Evolutionary conservation across 805 yeast genomes (phyloP).

Genomic region (Isabelozyma heimii): DNA sequence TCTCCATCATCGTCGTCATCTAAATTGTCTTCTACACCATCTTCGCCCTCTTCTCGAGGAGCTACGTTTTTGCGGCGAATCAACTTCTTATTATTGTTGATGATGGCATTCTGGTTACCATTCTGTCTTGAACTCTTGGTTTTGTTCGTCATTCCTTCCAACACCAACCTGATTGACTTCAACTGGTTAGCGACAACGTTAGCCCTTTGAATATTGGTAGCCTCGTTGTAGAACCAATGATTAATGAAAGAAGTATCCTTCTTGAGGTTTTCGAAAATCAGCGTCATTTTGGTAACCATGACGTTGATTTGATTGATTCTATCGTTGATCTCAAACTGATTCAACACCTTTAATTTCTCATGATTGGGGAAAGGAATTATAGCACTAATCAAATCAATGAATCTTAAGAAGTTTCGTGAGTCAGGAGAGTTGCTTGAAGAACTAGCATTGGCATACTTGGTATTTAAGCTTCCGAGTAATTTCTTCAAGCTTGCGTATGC

Average conservation of each 20-base stretch:
- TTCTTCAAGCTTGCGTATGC: constrained; percentile 43
- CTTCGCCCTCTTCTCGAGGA: not conserved
- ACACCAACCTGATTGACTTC: constrained; percentile 46
- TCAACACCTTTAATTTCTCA: constrained; percentile 40
- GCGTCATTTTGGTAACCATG: constrained; percentile 32
- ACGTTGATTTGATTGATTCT: constrained; percentile 29
- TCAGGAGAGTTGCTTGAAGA: constrained; percentile 13
- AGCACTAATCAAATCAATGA: constrained; percentile 47
- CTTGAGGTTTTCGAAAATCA: constrained; percentile 34
- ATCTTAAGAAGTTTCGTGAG: constrained; percentile 23
- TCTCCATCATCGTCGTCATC: constrained; percentile 47
- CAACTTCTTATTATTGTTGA: constrained; percentile 10
- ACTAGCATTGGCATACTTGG: constrained; percentile 7
- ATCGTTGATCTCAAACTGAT: constrained; percentile 24
- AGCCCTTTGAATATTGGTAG: constrained; percentile 51
- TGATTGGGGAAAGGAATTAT: constrained; percentile 49
- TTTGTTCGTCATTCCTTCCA: constrained; percentile 44
- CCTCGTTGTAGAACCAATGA: constrained; percentile 48
- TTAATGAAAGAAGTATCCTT: constrained; percentile 32
- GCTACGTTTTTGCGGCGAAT: constrained; percentile 11
- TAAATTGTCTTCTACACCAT: constrained; percentile 14
- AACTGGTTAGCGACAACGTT: constrained; percentile 54
- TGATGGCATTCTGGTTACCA: not conserved
- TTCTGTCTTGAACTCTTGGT: constrained; percentile 5
- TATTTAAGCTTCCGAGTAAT: constrained; percentile 23